A percentile compares a stretch with the other conserved stretches of the same genome.
Evolutionary conservation across 768 basidiomycete species (phyloP).

Genomic region (Russula brevipes): DNA sequence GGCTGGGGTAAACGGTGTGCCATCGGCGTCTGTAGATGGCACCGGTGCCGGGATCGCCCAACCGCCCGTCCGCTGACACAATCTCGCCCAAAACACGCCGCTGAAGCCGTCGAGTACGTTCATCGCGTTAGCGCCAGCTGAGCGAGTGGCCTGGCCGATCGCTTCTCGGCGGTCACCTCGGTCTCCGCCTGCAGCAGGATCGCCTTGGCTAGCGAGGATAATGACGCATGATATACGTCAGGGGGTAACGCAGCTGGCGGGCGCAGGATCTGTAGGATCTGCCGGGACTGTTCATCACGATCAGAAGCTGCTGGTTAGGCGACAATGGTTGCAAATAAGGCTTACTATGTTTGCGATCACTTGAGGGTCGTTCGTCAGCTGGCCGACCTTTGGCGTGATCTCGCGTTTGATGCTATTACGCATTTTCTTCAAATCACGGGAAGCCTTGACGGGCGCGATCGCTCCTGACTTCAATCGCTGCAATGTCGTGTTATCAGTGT

Average conservation of each 20-base stretch:
- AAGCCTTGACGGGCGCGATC: slow-evolving; percentile 58
- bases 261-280: slow-evolving; percentile 41
- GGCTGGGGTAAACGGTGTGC: slow-evolving; percentile 40
- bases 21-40: slow-evolving; percentile 48
- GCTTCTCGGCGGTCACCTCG: slow-evolving; percentile 85
- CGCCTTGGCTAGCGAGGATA: slow-evolving; percentile 84
- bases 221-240: slow-evolving; percentile 63
- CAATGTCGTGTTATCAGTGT: slow-evolving; percentile 19
- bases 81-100: slow-evolving; percentile 74
- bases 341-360: slow-evolving; percentile 64
- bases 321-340: slow-evolving; percentile 20
- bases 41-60: slow-evolving; percentile 76
- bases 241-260: slow-evolving; percentile 31
- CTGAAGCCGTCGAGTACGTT: slow-evolving; percentile 50
- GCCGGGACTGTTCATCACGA: slow-evolving; percentile 34
- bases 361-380: slow-evolving; percentile 65
- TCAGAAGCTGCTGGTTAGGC: slow-evolving; percentile 23
- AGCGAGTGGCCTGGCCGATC: slow-evolving; percentile 78
- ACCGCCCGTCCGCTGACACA: slow-evolving; percentile 82
- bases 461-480: slow-evolving; percentile 61
- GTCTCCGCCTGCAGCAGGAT: slow-evolving; percentile 90
- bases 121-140: slow-evolving; percentile 66
- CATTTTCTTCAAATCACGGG: slow-evolving; percentile 48
- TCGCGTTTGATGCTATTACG: slow-evolving; percentile 69
- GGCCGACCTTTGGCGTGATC: slow-evolving; percentile 84